Conservation (phyloP, 2,329 filamentous ascomycete genomes). For the Colletotrichum ledebouriae region DNA sequence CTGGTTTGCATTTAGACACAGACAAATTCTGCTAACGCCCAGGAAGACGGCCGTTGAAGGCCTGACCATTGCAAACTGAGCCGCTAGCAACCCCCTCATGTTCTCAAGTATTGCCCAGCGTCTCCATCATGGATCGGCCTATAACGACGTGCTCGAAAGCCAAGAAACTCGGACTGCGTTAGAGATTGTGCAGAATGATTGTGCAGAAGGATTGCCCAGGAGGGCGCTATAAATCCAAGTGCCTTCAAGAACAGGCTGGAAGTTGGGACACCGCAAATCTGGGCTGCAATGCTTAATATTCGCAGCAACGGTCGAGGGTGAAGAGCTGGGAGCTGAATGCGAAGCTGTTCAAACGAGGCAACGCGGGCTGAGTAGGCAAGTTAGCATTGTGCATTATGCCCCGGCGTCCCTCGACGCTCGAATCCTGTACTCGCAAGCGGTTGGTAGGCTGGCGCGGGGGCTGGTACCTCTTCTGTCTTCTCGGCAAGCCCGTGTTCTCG, state of each 20-base stretch:
- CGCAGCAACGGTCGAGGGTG: not conserved
- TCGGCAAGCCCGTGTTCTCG: constrained; percentile 22
- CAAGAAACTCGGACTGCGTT: no score
- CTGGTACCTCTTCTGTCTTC: not conserved
- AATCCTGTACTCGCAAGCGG: constrained; percentile 7
- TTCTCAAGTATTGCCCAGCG: no score
- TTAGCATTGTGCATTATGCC: not conserved
- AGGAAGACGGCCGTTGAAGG: not conserved
- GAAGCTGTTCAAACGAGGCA: not conserved
- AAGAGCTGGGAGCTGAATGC: constrained; percentile 3
- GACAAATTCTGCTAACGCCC: not conserved
- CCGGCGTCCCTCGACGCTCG: constrained; percentile 9
- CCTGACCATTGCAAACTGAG: no score
- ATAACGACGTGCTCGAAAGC: no score
- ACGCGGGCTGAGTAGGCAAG: not conserved
- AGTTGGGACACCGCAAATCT: not conserved
- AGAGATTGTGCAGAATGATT: no score
- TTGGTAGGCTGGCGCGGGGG: constrained; percentile 16
- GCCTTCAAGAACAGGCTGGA: not conserved
- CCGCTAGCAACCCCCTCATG: no score
- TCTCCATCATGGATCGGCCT: no score
- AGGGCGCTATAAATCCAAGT: constrained; percentile 31
- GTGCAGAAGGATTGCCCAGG: not conserved
- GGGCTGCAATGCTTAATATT: not conserved
- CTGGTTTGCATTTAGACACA: constrained; percentile 21